A percentile compares a stretch with the other conserved stretches of the same genome.
These are phyloP conservation scores for Chromosphaera perkinsii DNA, from an alignment of 208 protist species.

Conservation along the genomic window DNA sequence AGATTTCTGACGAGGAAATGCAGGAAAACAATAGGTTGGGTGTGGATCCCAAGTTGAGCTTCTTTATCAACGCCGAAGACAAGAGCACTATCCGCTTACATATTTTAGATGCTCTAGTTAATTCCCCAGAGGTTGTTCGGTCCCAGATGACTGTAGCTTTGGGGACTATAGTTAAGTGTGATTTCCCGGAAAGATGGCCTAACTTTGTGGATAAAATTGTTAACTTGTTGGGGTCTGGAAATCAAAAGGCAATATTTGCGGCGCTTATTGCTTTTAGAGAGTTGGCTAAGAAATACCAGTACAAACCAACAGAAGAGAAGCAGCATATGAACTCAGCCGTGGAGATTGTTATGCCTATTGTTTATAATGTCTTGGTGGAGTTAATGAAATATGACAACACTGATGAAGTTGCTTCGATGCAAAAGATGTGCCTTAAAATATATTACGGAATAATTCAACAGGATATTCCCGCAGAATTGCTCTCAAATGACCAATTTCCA, in stretches of 20 bases:
- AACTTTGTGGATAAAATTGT: conserved; percentile 4
- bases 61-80: too few relatives aligned
- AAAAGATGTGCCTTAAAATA: too few relatives aligned
- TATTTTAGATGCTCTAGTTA: too few relatives aligned
- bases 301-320: not conserved
- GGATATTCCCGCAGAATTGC: not conserved
- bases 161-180: not conserved
- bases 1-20: too few relatives aligned
- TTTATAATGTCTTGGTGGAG: not conserved
- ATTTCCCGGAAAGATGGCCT: not conserved
- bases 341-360: not conserved
- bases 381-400: not conserved
- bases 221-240: too few relatives aligned
- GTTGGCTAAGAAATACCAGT: conserved; percentile 1
- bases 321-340: not conserved
- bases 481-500: not conserved
- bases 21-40: too few relatives aligned
- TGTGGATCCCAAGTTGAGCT: too few relatives aligned
- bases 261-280: not conserved
- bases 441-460: not conserved
- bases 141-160: conserved; percentile 2
- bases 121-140: too few relatives aligned
- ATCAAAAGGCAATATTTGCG: not conserved
- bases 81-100: too few relatives aligned
- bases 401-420: too few relatives aligned